Conservation (phyloP, 2,329 filamentous ascomycete genomes). For the Bipolaris bicolor region DNA sequence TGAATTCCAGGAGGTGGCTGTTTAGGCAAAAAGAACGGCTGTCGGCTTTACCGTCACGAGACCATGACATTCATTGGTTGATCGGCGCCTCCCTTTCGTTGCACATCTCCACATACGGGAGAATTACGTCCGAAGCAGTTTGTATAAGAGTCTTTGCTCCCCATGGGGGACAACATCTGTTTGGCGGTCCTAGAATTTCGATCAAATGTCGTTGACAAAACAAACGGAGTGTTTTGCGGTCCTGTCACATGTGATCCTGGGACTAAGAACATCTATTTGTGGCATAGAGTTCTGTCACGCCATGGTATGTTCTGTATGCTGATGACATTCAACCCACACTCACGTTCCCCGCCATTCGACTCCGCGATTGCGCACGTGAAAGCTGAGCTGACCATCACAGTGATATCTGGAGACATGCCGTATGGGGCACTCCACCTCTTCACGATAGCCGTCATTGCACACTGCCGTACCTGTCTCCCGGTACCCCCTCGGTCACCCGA, state of each 20-base stretch:
- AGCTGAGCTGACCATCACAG: slow-evolving; percentile 12
- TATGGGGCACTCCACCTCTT: slow-evolving; percentile 9
- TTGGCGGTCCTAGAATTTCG: slow-evolving; percentile 7
- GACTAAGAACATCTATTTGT: neutral
- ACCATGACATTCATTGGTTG: slow-evolving; percentile 16
- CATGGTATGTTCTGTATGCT: slow-evolving; percentile 2
- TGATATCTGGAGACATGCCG: slow-evolving; percentile 5
- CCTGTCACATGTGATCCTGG: neutral
- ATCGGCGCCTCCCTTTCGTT: slow-evolving; percentile 8
- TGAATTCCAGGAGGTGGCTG: slow-evolving; percentile 2
- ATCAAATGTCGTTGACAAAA: slow-evolving; percentile 1
- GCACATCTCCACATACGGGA: slow-evolving; percentile 20
- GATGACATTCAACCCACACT: neutral
- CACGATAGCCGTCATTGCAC: slow-evolving; percentile 6
- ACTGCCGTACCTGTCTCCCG: slow-evolving; percentile 8
- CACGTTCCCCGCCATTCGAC: neutral
- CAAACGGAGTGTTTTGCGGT: neutral
- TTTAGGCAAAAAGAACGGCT: slow-evolving; percentile 12
- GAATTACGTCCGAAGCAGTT: slow-evolving; percentile 15
- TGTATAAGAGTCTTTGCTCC: slow-evolving; percentile 17
- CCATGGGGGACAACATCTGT: slow-evolving; percentile 15
- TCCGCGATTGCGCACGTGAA: slow-evolving; percentile 5
- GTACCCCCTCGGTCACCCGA: slow-evolving; percentile 15
- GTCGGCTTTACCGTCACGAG: slow-evolving; percentile 10
- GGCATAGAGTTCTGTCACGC: neutral